These are phyloP conservation scores for Leishmania tropica DNA, from an alignment of 208 protist species.

Conservation along the genomic window DNA sequence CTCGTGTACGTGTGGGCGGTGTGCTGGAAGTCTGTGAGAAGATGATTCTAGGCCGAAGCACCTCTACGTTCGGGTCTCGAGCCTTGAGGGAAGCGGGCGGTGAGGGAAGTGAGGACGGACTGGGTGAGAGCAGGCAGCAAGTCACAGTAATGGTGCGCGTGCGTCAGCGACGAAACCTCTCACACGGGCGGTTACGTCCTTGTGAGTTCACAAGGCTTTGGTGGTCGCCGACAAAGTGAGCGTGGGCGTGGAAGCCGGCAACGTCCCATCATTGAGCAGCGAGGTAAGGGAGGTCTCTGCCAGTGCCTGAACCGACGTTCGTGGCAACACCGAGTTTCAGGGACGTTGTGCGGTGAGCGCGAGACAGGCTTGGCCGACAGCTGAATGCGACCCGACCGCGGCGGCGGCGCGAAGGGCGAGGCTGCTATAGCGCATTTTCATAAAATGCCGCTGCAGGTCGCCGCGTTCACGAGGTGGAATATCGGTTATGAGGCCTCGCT, in stretches of 20 bases:
- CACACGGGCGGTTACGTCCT: not conserved
- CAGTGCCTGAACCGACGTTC: slow-evolving; percentile 49
- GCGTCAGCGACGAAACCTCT: slow-evolving; percentile 24
- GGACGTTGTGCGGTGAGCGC: slow-evolving; percentile 12
- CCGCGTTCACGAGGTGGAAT: not conserved
- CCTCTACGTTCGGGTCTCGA: slow-evolving; percentile 36
- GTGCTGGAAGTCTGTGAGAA: slow-evolving; percentile 50
- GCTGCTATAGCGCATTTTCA: slow-evolving; percentile 4
- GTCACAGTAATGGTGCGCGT: slow-evolving; percentile 20
- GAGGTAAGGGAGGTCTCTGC: slow-evolving; percentile 51
- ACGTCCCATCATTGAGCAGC: slow-evolving; percentile 45
- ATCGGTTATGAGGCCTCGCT: slow-evolving; percentile 4
- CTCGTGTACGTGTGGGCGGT: slow-evolving; percentile 40
- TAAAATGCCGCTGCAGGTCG: not conserved
- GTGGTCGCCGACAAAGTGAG: slow-evolving; percentile 24
- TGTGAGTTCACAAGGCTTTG: slow-evolving; percentile 18
- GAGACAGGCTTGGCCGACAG: slow-evolving; percentile 47
- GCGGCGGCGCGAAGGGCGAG: slow-evolving; percentile 1
- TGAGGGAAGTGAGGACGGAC: slow-evolving; percentile 33
- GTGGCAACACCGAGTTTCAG: slow-evolving; percentile 29
- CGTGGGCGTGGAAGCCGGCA: slow-evolving; percentile 52
- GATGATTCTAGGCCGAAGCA: slow-evolving; percentile 54
- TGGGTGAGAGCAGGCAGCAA: slow-evolving; percentile 15
- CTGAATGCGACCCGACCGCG: slow-evolving; percentile 10
- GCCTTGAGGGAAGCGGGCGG: slow-evolving; percentile 22